Evolutionary conservation across 2,329 filamentous ascomycete genomes (phyloP).

Genomic region (Dothistroma septosporum): DNA sequence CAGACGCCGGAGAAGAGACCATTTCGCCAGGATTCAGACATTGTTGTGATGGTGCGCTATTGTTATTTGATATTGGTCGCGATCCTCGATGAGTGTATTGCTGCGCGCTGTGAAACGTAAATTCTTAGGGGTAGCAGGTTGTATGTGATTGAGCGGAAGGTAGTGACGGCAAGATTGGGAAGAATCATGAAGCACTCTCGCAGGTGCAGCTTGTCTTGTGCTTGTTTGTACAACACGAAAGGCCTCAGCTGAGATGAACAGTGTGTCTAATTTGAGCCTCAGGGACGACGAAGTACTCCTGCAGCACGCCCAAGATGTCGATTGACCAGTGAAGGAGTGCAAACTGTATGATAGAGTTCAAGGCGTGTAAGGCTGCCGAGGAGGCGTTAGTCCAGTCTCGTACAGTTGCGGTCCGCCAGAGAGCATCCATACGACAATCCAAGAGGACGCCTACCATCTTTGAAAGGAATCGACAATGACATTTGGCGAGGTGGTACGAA

Average conservation of each 20-base stretch:
- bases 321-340: background rate
- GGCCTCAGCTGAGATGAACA: background rate
- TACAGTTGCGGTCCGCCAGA: background rate
- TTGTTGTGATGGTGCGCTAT: background rate
- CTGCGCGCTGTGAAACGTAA: background rate
- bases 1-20: conserved; percentile 21
- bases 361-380: background rate
- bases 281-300: background rate
- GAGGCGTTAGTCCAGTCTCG: background rate
- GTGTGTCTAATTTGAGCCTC: background rate
- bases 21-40: conserved; percentile 16
- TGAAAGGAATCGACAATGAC: background rate
- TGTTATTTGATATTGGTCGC: background rate
- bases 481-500: background rate
- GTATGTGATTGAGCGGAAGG: background rate
- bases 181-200: background rate
- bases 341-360: background rate
- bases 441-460: background rate
- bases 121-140: background rate
- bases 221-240: background rate
- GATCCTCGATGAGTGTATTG: background rate
- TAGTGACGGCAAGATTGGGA: background rate
- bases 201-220: background rate
- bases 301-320: background rate
- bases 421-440: background rate